Evolutionary conservation across 108 stramenopile genomes (phyloP), one percentile per base, ranked within the genome.

Genomic region (Conticribra guillardii): DNA sequence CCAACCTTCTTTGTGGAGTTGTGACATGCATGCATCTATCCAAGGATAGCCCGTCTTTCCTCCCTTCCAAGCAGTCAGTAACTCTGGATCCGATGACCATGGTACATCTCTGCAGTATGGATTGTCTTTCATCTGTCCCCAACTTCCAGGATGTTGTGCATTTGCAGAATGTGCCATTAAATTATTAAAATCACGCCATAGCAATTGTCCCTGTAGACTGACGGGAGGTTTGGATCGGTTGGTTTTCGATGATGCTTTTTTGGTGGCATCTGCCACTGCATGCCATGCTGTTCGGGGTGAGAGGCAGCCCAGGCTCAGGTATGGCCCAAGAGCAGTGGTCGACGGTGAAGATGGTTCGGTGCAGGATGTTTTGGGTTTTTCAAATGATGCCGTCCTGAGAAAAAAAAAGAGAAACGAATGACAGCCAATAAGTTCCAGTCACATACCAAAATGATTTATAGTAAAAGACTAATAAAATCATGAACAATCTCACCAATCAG

Each of bases 21-120:
- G 97, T 1, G 82, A 87, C 99, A 99, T 99, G 66, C 80, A 74
- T 23, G 99, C 99, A 60, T 99, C 97, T 56, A 99, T 97, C 69
- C 84, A 98, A 8, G 99, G 99, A 79, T 89, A 99, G 5, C 99
- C 99, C 9, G 99, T 99, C 37, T 81, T 52, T 18, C 87, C 96
- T 19, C 85, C 78, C 70, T 93, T 90, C 99, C 99, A 99, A 14
- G 90, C 90, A 18, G 60, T 58, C 31, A 97, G 59, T 2, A 91
- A 64, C 11, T 79, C 53, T 8, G 78, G 73, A 69, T 92, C 90
- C 27, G 90, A 85, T 64, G 89, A 87, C 97, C 97, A 97, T 27
- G 86, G 89, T n/a, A 97, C 80, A 41, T 92, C 73, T 22, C 91
- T 77, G 46, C 83, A 81, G 24, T 87, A 74, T 8, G 80, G 80